phyloP scores from a whole-genome alignment of 192 early-diverging fungal species.

The Backusella psychrophila region DNA sequence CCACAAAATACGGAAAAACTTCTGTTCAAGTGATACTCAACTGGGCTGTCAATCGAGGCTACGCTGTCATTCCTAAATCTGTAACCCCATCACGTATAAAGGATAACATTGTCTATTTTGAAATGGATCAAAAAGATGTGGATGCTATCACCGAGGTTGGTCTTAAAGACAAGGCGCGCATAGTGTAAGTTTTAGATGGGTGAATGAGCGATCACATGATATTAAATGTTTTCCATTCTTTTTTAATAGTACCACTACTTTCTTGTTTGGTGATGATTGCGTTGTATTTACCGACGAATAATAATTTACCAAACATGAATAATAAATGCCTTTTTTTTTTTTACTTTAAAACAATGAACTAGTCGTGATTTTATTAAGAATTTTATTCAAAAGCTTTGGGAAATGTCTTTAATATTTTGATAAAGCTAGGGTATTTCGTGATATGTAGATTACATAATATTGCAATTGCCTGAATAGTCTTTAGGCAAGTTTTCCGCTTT shows the following conservation, averaged over 20 bases:
- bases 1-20: slow-evolving; percentile 42
- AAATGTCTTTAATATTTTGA: background rate
- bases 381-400: background rate
- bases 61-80: slow-evolving; percentile 68
- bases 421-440: too few species aligned
- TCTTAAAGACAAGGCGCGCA: background rate
- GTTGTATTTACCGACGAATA: too few species aligned
- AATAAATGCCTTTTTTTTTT: too few species aligned
- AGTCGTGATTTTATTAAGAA: too few species aligned
- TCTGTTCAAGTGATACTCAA: slow-evolving; percentile 51
- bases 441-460: background rate
- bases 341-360: too few species aligned
- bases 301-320: too few species aligned
- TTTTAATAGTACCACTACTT: too few species aligned
- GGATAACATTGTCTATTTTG: slow-evolving; percentile 51
- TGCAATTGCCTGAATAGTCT: background rate
- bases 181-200: background rate
- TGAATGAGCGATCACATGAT: too few species aligned
- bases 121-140: slow-evolving; percentile 21
- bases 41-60: slow-evolving; percentile 52
- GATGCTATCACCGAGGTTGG: slow-evolving; percentile 25
- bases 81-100: slow-evolving; percentile 47
- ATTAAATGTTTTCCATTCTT: too few species aligned
- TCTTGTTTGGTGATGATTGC: too few species aligned
- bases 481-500: background rate